Percentiles rank a stretch among this genome's conserved stretches.
Evolutionary conservation across 495 filamentous ascomycete species (phyloP).

Genomic region (Hyaloscypha bicolor): DNA sequence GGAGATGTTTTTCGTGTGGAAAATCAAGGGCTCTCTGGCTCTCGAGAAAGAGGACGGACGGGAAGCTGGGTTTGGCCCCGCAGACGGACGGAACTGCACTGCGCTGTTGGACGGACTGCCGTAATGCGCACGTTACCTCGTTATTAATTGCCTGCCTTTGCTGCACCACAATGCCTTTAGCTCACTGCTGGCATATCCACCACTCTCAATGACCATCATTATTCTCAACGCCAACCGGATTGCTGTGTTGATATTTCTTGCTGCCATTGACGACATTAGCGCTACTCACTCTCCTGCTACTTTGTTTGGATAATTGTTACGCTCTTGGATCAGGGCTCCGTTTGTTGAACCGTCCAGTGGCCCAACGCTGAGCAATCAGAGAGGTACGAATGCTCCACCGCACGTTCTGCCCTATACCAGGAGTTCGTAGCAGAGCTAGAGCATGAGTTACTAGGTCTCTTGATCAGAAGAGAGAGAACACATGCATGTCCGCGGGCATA

Average conservation of each 20-base stretch:
- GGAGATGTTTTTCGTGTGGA: conserved; percentile 8
- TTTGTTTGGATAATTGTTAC: conserved; percentile 3
- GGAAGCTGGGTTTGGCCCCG: too few relatives aligned
- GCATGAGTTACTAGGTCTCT: neutral
- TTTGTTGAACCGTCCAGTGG: conserved; percentile 12
- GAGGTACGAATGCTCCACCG: conserved; percentile 22
- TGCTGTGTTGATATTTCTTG: conserved; percentile 1
- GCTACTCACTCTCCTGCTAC: neutral
- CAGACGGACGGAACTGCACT: too few relatives aligned
- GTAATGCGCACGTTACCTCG: too few relatives aligned
- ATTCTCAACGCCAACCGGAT: conserved; percentile 8
- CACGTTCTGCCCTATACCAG: neutral
- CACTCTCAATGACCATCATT: conserved; percentile 9
- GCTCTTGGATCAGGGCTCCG: neutral
- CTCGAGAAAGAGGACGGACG: conserved; percentile 1
- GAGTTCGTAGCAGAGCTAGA: neutral
- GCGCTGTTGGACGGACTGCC: too few relatives aligned
- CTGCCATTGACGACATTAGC: conserved; percentile 1
- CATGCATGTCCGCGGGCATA: neutral
- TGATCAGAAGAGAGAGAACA: neutral
- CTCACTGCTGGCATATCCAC: conserved; percentile 16
- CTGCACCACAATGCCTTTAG: neutral
- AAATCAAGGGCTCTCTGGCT: conserved; percentile 1
- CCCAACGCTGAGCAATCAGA: conserved; percentile 12
- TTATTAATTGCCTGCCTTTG: too few relatives aligned